Base-by-base conservation (phyloP, 768 basidiomycete genomes). In the Lactarius vividus region DNA sequence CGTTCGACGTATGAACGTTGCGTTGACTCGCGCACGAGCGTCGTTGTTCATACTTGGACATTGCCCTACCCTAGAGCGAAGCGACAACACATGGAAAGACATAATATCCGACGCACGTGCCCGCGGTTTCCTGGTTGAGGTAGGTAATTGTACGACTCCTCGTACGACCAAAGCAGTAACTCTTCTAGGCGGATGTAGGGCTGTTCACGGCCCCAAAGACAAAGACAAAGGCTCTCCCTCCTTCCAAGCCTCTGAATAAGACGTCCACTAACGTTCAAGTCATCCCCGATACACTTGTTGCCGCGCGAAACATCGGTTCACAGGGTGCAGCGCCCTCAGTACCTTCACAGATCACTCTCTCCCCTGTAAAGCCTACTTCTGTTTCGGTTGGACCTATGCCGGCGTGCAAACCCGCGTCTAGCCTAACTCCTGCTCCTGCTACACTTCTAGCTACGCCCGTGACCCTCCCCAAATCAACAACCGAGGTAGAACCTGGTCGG, bases 1-100 rank as follows among this genome's bases (percentile, higher is more conserved):
- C 75, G 75, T 82, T 26, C 88, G 96, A 53, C 88, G 96, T 53
- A 96, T 98, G 92, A 98, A 99, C 75, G 96, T 99, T n/a, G 96
- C 96, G 33, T 78, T 99, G 29, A 99, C 96, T n/a, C 88, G 97
- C 71, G 94, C 96, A 3, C 92, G 90, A 72, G 94, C 94, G 8
- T 97, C 96, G 11, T 78, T 99, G 2, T 99, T 95, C 75, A 88
- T 99, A 62, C 82, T 99, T 35, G 97, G 97, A 8, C 88, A 98
- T 75, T 89, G 88, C 15, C 79, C 92, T 8, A 98, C 96, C 1
- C 82, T 99, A 6, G 91, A 95, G 75, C 81, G 95, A 61, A 93
- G 94, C 69, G 88, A 96, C 70, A 78, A 81, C 20, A 85, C 80
- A 15, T 98, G 96, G 96, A 82, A 80, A 64, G 78, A 80, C 33